Base-by-base conservation (phyloP, 805 yeast genomes). In the Yarrowia deformans region DNA sequence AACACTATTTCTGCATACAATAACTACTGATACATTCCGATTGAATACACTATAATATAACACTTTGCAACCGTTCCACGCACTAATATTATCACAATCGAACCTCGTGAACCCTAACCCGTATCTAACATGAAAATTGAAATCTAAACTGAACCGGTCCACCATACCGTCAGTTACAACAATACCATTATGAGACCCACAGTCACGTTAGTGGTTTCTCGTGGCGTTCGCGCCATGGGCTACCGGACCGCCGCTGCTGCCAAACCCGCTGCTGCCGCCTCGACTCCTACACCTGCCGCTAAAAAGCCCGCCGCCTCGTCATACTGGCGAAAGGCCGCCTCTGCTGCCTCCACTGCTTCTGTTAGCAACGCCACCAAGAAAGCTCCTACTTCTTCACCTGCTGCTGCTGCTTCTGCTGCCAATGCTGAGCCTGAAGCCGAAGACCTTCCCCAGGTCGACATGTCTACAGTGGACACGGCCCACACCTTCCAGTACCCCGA, bases 241-340 rank as follows among this genome's bases (percentile, higher is more conserved):
- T 40, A 42, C 52, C 52, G 66, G 13, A 45, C 66, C 13, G 66
- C 66, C 6, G 37, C 63, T 19, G 42, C 66, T 13, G 39, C 66
- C 32, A 60, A 60, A 9, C 18, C 66, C 8, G 66, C 52, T n/a
- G 49, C 63, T 5, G 37, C 45, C 12, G 14, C 43, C 2, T 18
- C 40, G 6, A 6, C 60, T 18, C 35, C 34, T 19, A 14, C 45
- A 19, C 13, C 61, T 37, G 19, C 60, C 8, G 49, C 63, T 40
- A 60, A 60, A 14, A 60, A 60, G 18, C 42, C 66, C 0, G 52
- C 66, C 5, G 52, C 52, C 8, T 45, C 66, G 4, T 29, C 64
- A 7, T 60, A 60, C 66, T 60, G 52, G 52, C 66, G 66, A 8
- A 60, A 60, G n/a, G 66, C 66, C 6, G 32, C 66, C 8, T 6